phyloP scores from a whole-genome alignment of 2,329 filamentous ascomycete genomes.

The Juglanconis sp. region DNA sequence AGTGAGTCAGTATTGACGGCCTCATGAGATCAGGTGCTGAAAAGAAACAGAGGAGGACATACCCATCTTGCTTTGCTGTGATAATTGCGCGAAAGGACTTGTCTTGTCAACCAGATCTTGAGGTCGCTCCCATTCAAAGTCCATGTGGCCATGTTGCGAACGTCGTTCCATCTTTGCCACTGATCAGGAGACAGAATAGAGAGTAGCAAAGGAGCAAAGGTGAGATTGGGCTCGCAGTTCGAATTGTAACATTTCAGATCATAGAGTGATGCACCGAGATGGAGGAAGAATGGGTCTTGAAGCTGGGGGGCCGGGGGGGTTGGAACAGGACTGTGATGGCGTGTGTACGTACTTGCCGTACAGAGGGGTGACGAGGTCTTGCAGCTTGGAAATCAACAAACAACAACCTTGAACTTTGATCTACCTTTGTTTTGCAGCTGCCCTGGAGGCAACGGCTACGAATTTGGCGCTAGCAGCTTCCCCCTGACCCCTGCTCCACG shows the following conservation, averaged over 20 bases:
- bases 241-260: neutral
- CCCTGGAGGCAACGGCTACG: neutral
- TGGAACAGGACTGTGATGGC: neutral
- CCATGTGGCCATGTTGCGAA: slow-evolving; percentile 61
- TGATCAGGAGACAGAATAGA: neutral
- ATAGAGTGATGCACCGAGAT: slow-evolving; percentile 2
- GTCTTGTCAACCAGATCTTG: slow-evolving; percentile 56
- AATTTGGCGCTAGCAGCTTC: neutral
- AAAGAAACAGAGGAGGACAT: slow-evolving; percentile 21
- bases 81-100: slow-evolving; percentile 58
- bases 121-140: slow-evolving; percentile 59
- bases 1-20: slow-evolving; percentile 25
- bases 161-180: slow-evolving; percentile 46
- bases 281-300: neutral
- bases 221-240: neutral
- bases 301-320: neutral
- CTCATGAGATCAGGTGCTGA: neutral
- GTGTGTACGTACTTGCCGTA: no score
- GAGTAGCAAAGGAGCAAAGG: neutral
- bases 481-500: neutral
- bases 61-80: slow-evolving; percentile 42
- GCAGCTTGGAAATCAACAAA: slow-evolving; percentile 6
- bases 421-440: neutral
- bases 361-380: no score
- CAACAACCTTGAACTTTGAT: neutral